Percentiles rank a stretch among this genome's conserved stretches.
phyloP scores from a whole-genome alignment of 768 basidiomycete species.

The Amanita exitialis region DNA sequence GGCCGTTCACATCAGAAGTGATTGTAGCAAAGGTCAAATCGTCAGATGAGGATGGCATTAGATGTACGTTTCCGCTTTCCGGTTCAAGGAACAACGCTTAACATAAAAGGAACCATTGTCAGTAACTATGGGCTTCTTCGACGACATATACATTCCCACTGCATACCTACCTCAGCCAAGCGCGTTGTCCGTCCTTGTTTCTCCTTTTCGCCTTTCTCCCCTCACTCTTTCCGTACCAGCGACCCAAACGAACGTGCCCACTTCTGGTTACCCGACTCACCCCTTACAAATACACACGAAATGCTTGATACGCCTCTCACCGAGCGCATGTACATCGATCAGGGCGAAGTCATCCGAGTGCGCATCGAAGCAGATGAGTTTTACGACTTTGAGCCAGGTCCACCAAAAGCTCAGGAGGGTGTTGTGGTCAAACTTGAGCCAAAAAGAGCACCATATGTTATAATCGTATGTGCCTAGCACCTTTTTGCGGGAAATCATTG shows the following conservation, averaged over 20 bases:
- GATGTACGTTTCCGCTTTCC: constrained; percentile 40
- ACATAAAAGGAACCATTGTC: neutral
- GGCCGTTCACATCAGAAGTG: constrained; percentile 87
- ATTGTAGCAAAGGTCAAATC: constrained; percentile 84
- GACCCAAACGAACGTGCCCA: constrained; percentile 77
- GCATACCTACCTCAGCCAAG: constrained; percentile 74
- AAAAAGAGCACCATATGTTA: constrained; percentile 53
- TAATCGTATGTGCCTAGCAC: constrained; percentile 39
- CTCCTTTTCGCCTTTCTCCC: neutral
- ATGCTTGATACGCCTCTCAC: constrained; percentile 58
- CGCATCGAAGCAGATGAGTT: constrained; percentile 79
- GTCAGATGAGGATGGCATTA: constrained; percentile 76
- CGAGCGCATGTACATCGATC: constrained; percentile 76
- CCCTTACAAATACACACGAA: constrained; percentile 42
- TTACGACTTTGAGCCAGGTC: constrained; percentile 79
- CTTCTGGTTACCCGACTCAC: constrained; percentile 69
- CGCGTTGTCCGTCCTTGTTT: constrained; percentile 48
- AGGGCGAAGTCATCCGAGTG: constrained; percentile 64
- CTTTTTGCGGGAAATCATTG: neutral
- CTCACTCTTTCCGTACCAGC: constrained; percentile 23
- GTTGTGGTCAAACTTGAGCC: constrained; percentile 44
- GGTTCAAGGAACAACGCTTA: neutral
- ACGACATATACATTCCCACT: constrained; percentile 81
- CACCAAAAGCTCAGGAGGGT: constrained; percentile 66
- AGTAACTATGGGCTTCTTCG: constrained; percentile 91